Evolutionary conservation across 1,284 basidiomycete species (phyloP).

Genomic region (Sporisorium reilianum): DNA sequence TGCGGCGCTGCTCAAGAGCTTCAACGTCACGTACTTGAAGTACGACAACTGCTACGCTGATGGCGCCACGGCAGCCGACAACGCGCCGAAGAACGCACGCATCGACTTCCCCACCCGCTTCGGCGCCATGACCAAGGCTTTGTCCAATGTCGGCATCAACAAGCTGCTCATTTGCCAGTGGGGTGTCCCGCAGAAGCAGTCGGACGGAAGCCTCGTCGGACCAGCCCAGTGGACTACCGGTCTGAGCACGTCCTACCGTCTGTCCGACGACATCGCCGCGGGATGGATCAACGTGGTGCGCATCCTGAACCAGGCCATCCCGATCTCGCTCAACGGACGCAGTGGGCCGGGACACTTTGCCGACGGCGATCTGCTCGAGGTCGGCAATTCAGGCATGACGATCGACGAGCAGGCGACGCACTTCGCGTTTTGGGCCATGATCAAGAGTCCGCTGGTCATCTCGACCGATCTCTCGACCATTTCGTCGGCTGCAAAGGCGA

Average conservation of each 20-base stretch:
- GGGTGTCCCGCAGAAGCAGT: constrained; percentile 55
- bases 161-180: constrained; percentile 74
- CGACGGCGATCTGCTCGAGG: constrained; percentile 60
- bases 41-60: constrained; percentile 71
- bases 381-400: constrained; percentile 52
- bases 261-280: constrained; percentile 50
- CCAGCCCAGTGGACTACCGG: constrained; percentile 59
- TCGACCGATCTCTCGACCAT: constrained; percentile 62
- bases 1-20: constrained; percentile 72
- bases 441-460: constrained; percentile 66
- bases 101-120: constrained; percentile 62
- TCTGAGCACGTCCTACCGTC: constrained; percentile 73
- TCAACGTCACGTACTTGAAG: constrained; percentile 72
- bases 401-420: constrained; percentile 59
- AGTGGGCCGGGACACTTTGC: constrained; percentile 54
- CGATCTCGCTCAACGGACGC: constrained; percentile 49
- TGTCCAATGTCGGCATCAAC: constrained; percentile 72
- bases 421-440: constrained; percentile 63
- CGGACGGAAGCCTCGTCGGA: constrained; percentile 25
- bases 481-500: constrained; percentile 34
- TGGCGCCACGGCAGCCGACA: constrained; percentile 23
- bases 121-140: constrained; percentile 74
- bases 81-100: constrained; percentile 38
- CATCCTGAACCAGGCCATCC: constrained; percentile 40
- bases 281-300: constrained; percentile 35